Evolutionary conservation across 2,329 filamentous ascomycete genomes (phyloP).

Genomic region (Fonsecaea pedrosoi): DNA sequence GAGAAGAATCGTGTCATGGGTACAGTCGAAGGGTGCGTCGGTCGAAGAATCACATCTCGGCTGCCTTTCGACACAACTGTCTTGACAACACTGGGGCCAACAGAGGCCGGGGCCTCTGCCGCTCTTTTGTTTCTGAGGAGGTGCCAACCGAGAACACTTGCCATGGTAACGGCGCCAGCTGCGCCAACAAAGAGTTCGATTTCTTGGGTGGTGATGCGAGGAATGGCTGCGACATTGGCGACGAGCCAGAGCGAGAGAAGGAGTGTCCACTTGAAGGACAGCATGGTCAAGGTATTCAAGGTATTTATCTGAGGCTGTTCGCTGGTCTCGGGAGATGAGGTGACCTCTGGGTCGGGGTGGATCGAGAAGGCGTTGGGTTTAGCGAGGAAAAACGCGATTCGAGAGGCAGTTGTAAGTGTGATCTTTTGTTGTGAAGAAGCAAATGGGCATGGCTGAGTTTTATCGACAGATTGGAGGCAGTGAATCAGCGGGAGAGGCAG

Average conservation of each 20-base stretch:
- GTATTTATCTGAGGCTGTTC: neutral
- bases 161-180: neutral
- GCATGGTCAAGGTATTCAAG: neutral
- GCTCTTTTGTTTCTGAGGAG: neutral
- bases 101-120: neutral
- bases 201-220: neutral
- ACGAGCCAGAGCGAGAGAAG: neutral
- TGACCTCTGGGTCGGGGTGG: neutral
- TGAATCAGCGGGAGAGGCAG: neutral
- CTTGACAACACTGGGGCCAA: neutral
- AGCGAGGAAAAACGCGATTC: neutral
- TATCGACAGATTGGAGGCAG: neutral
- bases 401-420: neutral
- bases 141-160: neutral
- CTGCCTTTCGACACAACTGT: constrained; percentile 1
- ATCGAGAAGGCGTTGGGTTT: neutral
- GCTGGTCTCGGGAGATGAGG: neutral
- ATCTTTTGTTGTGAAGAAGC: neutral
- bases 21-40: neutral
- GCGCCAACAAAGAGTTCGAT: neutral
- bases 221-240: neutral
- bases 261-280: constrained; percentile 1
- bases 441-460: neutral
- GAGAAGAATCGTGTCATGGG: neutral
- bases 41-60: neutral